These are phyloP conservation scores for Colletotrichum sidae DNA, from an alignment of 2,329 filamentous ascomycete species.

Conservation along the genomic window DNA sequence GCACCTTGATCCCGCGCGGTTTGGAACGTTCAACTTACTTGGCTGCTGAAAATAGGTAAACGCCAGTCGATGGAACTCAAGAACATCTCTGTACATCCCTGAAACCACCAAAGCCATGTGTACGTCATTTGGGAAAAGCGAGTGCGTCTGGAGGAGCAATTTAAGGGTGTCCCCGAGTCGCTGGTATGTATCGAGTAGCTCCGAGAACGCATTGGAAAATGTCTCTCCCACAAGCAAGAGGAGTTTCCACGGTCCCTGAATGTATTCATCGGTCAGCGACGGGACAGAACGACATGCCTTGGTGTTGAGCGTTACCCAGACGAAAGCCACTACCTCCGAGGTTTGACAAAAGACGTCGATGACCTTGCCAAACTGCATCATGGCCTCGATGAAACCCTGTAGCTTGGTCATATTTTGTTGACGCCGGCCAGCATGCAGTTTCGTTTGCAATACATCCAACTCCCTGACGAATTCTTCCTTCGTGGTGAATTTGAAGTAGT, in stretches of 20 bases:
- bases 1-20: no score
- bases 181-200: not conserved
- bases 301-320: not conserved
- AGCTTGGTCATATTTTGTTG: constrained; percentile 10
- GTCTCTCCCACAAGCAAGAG: not conserved
- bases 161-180: not conserved
- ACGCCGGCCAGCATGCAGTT: not conserved
- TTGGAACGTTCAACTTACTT: not conserved
- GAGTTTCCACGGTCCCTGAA: constrained; percentile 1
- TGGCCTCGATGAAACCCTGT: not conserved
- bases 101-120: not conserved
- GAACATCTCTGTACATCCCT: not conserved
- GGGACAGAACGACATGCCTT: no score
- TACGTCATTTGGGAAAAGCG: not conserved
- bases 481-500: not conserved
- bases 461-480: not conserved
- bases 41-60: constrained; percentile 8
- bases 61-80: not conserved
- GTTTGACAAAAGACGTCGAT: constrained; percentile 4
- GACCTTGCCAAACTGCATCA: constrained; percentile 3
- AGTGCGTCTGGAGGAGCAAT: not conserved
- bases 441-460: not conserved
- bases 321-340: not conserved
- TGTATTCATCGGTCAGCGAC: no score
- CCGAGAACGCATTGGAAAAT: not conserved